phyloP scores from a whole-genome alignment of 202 grass and related monocot species.

The Schoenoplectus tabernaemontani region DNA sequence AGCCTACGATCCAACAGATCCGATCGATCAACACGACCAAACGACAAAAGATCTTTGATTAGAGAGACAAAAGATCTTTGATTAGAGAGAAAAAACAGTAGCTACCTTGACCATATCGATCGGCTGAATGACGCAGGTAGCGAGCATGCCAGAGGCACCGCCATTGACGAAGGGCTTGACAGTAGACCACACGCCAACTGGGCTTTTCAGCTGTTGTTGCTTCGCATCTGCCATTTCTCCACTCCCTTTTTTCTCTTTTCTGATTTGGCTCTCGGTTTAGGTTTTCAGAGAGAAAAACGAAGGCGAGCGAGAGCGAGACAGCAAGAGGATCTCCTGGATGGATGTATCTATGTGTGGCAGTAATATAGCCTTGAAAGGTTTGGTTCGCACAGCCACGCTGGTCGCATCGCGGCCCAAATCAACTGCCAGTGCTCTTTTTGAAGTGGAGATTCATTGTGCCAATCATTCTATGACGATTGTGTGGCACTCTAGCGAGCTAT shows the following conservation, averaged over 20 bases:
- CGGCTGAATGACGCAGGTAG: constrained; percentile 95
- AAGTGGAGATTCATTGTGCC: no score
- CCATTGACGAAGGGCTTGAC: constrained; percentile 96
- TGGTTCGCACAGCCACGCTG: background rate
- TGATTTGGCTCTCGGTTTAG: background rate
- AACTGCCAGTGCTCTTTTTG: no score
- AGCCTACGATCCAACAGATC: background rate
- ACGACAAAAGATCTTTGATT: background rate
- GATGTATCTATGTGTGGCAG: background rate
- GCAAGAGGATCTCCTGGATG: background rate
- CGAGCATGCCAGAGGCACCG: constrained; percentile 91
- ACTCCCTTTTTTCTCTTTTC: background rate
- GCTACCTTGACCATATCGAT: constrained; percentile 97
- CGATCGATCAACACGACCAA: background rate
- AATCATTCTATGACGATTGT: no score
- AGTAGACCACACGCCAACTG: constrained; percentile 66
- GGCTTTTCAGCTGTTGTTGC: constrained; percentile 29
- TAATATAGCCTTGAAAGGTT: background rate
- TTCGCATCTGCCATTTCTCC: constrained; percentile 78
- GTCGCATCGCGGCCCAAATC: no score
- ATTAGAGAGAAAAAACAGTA: no score
- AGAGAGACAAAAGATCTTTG: background rate
- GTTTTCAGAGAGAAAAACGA: no score
- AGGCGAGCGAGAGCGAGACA: no score
- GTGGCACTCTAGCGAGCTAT: no score